Evolutionary conservation across 2,329 filamentous ascomycete genomes (phyloP), one percentile per base, ranked within the genome.

Genomic region (Exophiala xenobiotica): DNA sequence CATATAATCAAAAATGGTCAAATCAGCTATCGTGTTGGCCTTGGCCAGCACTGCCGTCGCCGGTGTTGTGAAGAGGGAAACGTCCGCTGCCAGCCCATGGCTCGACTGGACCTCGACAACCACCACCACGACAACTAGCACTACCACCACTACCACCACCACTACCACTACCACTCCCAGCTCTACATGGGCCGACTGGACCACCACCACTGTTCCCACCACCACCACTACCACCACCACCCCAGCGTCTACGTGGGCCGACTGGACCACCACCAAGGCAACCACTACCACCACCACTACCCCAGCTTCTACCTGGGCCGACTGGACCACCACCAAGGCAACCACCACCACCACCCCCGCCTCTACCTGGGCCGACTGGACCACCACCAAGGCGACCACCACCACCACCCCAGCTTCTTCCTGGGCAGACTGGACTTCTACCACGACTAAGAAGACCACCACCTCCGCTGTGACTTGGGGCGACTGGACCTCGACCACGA

Each of bases 341-440:
- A 71, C 71, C 56, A 70, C 70, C 18, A 65, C 69, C 48, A 65
- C 63, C 43, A 63, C 52, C 29, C 67, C 68, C 51, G 59, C 66
- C n/a, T 12, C 38, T 40, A 20, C 8, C 44, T 48, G 53, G 53
- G 38, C 24, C 18, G 49, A 52, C 29, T 47, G 47, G 51, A 52
- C 54, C 44, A 22, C 44, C 22, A 37, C 49, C 31, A 55, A 55
- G 33, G 59, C 50, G 20, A 9, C 41, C 27, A 45, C 23, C 3
- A 46, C 53, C 53, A 35, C 47, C 40, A 45, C 54, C 47, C 46
- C 51, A 23, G 22, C 48, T 18, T 33, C 58, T 18, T 41, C 9
- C 4, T 14, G 18, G 14, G 16, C 5, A 11, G 18, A 22, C 9
- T 24, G 19, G 14, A 22, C 20, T 16, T 16, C 18, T 9, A 31